phyloP scores from a whole-genome alignment of 2,329 filamentous ascomycete species.

The Diaporthe capsici region DNA sequence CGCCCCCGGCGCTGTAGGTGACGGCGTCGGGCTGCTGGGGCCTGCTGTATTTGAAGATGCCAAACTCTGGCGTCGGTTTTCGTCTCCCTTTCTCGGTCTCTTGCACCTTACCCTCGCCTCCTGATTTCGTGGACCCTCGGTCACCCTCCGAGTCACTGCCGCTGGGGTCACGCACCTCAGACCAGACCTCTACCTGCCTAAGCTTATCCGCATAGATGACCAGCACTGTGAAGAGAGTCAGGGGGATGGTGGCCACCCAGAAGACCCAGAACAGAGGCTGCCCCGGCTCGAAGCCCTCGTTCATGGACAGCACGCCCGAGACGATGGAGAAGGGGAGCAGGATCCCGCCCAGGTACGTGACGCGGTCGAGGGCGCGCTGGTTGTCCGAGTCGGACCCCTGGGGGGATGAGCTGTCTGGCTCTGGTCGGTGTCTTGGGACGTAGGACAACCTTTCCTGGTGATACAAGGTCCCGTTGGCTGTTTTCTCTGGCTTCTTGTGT shows the following conservation, averaged over 20 bases:
- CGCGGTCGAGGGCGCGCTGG: conserved; percentile 60
- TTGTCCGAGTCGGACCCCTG: conserved; percentile 48
- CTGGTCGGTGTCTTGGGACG: conserved; percentile 38
- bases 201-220: conserved; percentile 65
- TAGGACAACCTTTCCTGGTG: background rate
- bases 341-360: conserved; percentile 64
- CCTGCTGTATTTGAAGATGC: conserved; percentile 6
- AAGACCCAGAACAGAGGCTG: conserved; percentile 62
- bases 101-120: background rate
- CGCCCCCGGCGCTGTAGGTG: conserved; percentile 38
- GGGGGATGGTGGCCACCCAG: conserved; percentile 59
- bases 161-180: conserved; percentile 54
- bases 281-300: conserved; percentile 59
- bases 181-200: conserved; percentile 61
- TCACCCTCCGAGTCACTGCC: background rate
- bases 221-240: conserved; percentile 55
- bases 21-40: conserved; percentile 35
- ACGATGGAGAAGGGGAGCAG: conserved; percentile 64
- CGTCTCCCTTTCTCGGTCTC: background rate
- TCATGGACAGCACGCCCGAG: conserved; percentile 63
- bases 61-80: background rate
- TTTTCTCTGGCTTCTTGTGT: background rate
- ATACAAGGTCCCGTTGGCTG: background rate
- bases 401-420: background rate
- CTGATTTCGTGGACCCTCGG: background rate